phyloP scores from a whole-genome alignment of 192 early-diverging fungal genomes.

The Backusella liffmaniae region DNA sequence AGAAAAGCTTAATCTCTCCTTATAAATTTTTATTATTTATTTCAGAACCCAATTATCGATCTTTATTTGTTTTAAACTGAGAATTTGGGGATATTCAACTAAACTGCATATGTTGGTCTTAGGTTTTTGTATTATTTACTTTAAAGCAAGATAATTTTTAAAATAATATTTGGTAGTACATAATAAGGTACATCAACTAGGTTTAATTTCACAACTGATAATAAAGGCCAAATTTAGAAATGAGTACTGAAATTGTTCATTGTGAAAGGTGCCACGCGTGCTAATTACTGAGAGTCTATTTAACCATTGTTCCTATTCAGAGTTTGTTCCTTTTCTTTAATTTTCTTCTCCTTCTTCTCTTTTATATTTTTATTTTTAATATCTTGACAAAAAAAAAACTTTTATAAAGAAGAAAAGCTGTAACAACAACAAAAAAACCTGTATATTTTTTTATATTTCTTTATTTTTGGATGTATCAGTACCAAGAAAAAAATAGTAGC shows the following conservation, averaged over 20 bases:
- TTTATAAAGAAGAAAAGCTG: background rate
- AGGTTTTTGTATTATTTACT: background rate
- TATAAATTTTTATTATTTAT: slow-evolving; percentile 3
- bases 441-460: background rate
- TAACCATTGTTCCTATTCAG: slow-evolving; percentile 4
- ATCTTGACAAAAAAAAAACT: background rate
- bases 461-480: slow-evolving; percentile 9
- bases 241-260: slow-evolving; percentile 1
- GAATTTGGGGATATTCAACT: background rate
- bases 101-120: background rate
- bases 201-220: background rate
- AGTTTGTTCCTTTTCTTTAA: background rate
- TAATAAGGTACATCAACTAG: background rate
- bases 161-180: background rate
- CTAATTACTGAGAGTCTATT: slow-evolving; percentile 2
- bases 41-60: background rate
- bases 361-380: background rate
- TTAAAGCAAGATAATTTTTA: background rate
- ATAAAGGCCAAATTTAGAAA: background rate
- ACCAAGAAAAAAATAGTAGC: background rate
- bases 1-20: background rate
- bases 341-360: background rate
- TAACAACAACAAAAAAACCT: background rate
- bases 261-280: slow-evolving; percentile 5
- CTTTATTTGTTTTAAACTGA: background rate